phyloP scores from a whole-genome alignment of 176 grass and related monocot genomes.

The Avena atlantica region DNA sequence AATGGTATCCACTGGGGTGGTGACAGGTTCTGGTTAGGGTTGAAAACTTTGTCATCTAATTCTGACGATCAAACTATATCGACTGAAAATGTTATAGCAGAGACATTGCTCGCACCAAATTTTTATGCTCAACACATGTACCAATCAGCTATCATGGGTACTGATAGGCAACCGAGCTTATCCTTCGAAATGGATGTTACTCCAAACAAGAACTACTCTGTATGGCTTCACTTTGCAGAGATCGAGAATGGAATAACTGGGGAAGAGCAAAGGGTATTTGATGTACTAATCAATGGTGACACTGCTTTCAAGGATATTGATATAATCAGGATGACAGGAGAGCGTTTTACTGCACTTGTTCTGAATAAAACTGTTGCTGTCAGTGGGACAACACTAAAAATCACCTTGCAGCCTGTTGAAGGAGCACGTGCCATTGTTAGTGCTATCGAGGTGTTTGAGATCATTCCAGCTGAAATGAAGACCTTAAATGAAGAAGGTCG shows the following conservation, averaged over 20 bases:
- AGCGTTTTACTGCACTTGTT: conserved; percentile 85
- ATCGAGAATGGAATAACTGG: conserved; percentile 76
- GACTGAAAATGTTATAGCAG: conserved; percentile 87
- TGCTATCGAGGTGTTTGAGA: conserved; percentile 93
- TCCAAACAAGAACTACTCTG: conserved; percentile 95
- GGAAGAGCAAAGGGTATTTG: conserved; percentile 83
- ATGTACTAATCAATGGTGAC: conserved; percentile 87
- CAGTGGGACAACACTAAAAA: conserved; percentile 74
- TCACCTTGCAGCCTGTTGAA: conserved; percentile 65
- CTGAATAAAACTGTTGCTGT: conserved; percentile 81
- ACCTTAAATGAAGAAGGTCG: conserved; percentile 83
- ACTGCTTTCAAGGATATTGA: conserved; percentile 78
- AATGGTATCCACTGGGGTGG: conserved; percentile 77
- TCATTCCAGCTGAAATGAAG: conserved; percentile 79
- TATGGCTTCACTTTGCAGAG: conserved; percentile 98
- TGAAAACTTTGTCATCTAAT: conserved; percentile 68
- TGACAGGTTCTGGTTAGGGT: conserved; percentile 86
- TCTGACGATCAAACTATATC: conserved; percentile 77
- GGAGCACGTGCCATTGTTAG: conserved; percentile 73
- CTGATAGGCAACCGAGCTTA: conserved; percentile 68
- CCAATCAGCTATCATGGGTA: conserved; percentile 83
- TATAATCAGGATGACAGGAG: conserved; percentile 77
- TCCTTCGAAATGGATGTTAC: conserved; percentile 91
- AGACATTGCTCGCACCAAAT: conserved; percentile 74
- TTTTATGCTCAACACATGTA: conserved; percentile 87